Conservation (phyloP, 2,329 filamentous ascomycete species). For the Cytospora piceae region DNA sequence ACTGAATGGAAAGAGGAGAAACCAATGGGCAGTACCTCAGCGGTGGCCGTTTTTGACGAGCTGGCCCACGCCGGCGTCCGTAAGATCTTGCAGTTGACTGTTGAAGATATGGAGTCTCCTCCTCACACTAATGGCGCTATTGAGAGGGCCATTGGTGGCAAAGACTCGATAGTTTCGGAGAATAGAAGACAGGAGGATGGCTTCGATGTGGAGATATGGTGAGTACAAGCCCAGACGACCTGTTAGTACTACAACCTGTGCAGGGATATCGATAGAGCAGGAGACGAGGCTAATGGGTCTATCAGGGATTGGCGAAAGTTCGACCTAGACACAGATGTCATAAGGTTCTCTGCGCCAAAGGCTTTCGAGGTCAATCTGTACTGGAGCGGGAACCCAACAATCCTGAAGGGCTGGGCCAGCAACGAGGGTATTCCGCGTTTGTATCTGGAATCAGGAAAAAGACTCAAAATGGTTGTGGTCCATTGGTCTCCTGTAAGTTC, state of each 20-base stretch:
- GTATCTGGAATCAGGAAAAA: background rate
- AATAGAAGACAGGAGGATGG: background rate
- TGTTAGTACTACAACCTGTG: too few relatives aligned
- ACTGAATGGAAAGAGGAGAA: background rate
- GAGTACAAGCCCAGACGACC: background rate
- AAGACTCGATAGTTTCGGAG: background rate
- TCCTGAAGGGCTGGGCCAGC: conserved; percentile 5
- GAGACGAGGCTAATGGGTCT: too few relatives aligned
- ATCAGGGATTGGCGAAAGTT: conserved; percentile 18
- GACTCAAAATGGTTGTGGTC: background rate
- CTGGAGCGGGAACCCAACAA: conserved; percentile 11
- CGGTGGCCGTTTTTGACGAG: conserved; percentile 4
- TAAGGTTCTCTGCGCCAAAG: background rate
- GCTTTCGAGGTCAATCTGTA: conserved; percentile 4
- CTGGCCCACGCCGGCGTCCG: conserved; percentile 9
- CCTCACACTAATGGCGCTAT: conserved; percentile 12
- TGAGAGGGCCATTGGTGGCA: conserved; percentile 4
- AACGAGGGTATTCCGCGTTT: conserved; percentile 6
- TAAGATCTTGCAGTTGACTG: background rate
- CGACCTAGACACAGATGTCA: conserved; percentile 15
- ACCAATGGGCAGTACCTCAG: background rate
- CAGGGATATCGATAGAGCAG: too few relatives aligned
- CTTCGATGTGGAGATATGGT: conserved; percentile 8
- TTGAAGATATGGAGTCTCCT: background rate
- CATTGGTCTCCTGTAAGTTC: conserved; percentile 8